Base-by-base conservation (phyloP, 345 rosid species). In the sweet orange (Citrus sinensis) region DNA sequence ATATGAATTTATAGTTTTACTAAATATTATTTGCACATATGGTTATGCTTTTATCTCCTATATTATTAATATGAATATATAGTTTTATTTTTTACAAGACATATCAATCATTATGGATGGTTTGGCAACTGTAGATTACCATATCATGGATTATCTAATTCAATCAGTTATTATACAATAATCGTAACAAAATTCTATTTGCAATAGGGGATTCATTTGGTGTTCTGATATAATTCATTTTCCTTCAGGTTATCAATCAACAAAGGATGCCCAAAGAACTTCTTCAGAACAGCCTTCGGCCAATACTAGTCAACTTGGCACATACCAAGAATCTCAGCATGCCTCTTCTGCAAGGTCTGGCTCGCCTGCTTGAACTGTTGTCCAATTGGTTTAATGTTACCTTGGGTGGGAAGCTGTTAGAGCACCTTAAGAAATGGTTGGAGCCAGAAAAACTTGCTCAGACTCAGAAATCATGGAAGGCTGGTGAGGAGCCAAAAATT, bases 191-290 rank as follows among this genome's bases (percentile, higher is more conserved):
- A 25, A 25, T 25, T 25, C 25, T 25, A 27, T 67, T 63, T 78
- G 58, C 73, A 71, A 73, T 61, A 22, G 62, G 49, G 25, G 22
- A 10, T 71, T 84, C 27, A 51, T 22, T 60, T 25, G 56, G 59
- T 67, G 30, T 71, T 42, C 75, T 76, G 55, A 73, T 61, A 22
- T 46, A 29, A 34, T 76, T 71, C 7, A 35, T 79, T 77, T 70
- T 75, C 74, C 4, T 76, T 75, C 83, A 96, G 99, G 99, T 91
- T 74, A 94, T 94, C 70, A 94, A 89, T 90, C 99, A 96, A 86
- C 97, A 94, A 80, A 89, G 94, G 81, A 92, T 96, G 98, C 99
- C 99, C 73, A 96, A 96, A 85, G 99, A 96, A 79, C 98, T 96
- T 88, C 89, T 96, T 74, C 99, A 96, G 88, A 92, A 94, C 87